Base-by-base conservation (phyloP, 805 yeast genomes). In the Isabelozyma gotoi region DNA sequence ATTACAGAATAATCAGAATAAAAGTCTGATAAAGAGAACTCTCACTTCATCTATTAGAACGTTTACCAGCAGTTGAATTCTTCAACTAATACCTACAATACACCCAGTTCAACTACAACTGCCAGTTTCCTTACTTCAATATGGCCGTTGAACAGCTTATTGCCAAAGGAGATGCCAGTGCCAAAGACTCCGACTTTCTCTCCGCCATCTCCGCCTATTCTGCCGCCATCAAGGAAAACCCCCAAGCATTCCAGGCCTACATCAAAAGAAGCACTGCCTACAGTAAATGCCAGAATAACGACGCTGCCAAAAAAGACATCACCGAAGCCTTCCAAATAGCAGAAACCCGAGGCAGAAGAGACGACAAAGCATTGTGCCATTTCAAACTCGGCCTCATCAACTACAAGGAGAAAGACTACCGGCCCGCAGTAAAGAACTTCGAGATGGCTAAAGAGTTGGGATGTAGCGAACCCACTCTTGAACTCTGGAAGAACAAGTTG, bases 191-290 rank as follows among this genome's bases (percentile, higher is more conserved):
- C 29, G 72, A 80, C 12, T 74, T 68, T 21, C 60, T 61, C 8
- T 57, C 64, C 5, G 87, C 88, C 1, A 57, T 79, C 18, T 51
- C 60, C 7, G 36, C 58, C 6, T 71, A 71, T 38, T 62, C 73
- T 4, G 46, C 53, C 0, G 75, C 80, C 0, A 51, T 82, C 15
- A 54, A 54, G 10, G 72, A 73, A 36, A 61, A 71, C 38, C 73
- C 80, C 0, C 59, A 58, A 2, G 76, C 83, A 14, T 69, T 77
- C 38, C 64, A 59, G 34, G 78, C 85, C 0, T 64, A 69, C 15
- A 44, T 77, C 2, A 72, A 81, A 48, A 60, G 82, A 45, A 67
- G 85, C 10, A 76, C 73, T 14, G 71, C 77, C 4, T 64, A 76
- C 49, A 76, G 76, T 47, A 75, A 79, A 50, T 52, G 72, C 37